A percentile compares a stretch with the other conserved stretches of the same genome.
phyloP scores from a whole-genome alignment of 2,329 filamentous ascomycete genomes.

The Rutstroemia sp. region DNA sequence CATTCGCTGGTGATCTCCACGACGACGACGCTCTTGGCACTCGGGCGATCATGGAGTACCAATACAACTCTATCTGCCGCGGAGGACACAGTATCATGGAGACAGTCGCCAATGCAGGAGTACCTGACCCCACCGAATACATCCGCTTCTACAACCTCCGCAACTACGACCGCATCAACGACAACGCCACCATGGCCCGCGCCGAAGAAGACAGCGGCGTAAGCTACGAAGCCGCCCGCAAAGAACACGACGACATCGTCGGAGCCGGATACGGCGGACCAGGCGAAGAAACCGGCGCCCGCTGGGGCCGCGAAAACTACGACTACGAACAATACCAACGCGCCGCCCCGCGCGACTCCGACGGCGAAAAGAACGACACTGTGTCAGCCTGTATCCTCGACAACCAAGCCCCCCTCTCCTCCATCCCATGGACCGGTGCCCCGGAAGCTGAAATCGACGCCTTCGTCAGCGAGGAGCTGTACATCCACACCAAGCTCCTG shows the following conservation, averaged over 20 bases:
- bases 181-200: slow-evolving; percentile 50
- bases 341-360: slow-evolving; percentile 49
- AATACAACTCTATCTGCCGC: slow-evolving; percentile 72
- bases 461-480: slow-evolving; percentile 56
- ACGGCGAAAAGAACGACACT: slow-evolving; percentile 61
- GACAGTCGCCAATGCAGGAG: slow-evolving; percentile 53
- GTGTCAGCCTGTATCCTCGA: slow-evolving; percentile 81
- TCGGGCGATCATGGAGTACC: slow-evolving; percentile 81
- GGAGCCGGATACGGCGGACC: slow-evolving; percentile 36
- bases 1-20: slow-evolving; percentile 74
- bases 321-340: slow-evolving; percentile 56
- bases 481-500: slow-evolving; percentile 60
- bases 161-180: slow-evolving; percentile 79
- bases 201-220: slow-evolving; percentile 59
- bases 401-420: slow-evolving; percentile 53
- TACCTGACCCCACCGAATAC: slow-evolving; percentile 61
- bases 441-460: slow-evolving; percentile 50
- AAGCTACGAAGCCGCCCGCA: slow-evolving; percentile 57
- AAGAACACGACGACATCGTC: slow-evolving; percentile 53
- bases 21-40: slow-evolving; percentile 67
- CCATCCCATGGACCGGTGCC: slow-evolving; percentile 46
- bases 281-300: slow-evolving; percentile 31
- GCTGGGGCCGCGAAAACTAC: slow-evolving; percentile 28
- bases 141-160: slow-evolving; percentile 81
- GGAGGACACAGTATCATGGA: slow-evolving; percentile 75